phyloP scores from a whole-genome alignment of 768 basidiomycete genomes.

The Lactarius vividus region DNA sequence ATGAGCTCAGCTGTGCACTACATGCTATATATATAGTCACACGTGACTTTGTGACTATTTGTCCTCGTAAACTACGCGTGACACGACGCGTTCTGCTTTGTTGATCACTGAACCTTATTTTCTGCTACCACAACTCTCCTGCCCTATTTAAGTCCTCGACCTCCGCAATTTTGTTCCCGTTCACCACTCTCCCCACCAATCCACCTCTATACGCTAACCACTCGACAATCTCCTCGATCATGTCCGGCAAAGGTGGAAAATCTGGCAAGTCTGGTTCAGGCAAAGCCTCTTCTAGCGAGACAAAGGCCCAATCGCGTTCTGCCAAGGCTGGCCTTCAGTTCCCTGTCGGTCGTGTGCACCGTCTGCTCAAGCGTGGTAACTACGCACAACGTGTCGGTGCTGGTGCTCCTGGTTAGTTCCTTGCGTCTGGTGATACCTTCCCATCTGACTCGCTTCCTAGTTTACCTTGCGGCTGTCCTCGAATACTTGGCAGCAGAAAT shows the following conservation, averaged over 20 bases:
- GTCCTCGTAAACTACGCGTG: slow-evolving; percentile 25
- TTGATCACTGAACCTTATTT: slow-evolving; percentile 41
- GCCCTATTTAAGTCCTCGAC: slow-evolving; percentile 33
- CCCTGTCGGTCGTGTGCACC: slow-evolving; percentile 91
- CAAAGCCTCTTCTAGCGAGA: slow-evolving; percentile 41
- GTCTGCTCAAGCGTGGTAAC: slow-evolving; percentile 85
- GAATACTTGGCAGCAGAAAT: slow-evolving; percentile 93
- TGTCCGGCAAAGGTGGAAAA: slow-evolving; percentile 57
- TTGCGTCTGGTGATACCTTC: background rate
- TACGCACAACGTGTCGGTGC: slow-evolving; percentile 87
- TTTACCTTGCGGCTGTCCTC: slow-evolving; percentile 86
- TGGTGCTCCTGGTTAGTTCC: slow-evolving; percentile 68
- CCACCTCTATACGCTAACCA: slow-evolving; percentile 1
- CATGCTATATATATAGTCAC: slow-evolving; percentile 21
- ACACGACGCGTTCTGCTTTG: slow-evolving; percentile 36
- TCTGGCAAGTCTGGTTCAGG: slow-evolving; percentile 36
- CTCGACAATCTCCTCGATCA: slow-evolving; percentile 41
- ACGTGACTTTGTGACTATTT: slow-evolving; percentile 32
- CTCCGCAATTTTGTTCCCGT: background rate
- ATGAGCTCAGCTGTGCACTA: slow-evolving; percentile 9
- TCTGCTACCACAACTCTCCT: slow-evolving; percentile 12
- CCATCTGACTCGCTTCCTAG: slow-evolving; percentile 36
- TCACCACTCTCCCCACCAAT: slow-evolving; percentile 4
- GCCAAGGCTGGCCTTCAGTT: slow-evolving; percentile 77
- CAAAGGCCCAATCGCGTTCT: slow-evolving; percentile 66